Evolutionary conservation across 129 eudicot species (phyloP).

Genomic region (Chrysanthemum makinoi): DNA sequence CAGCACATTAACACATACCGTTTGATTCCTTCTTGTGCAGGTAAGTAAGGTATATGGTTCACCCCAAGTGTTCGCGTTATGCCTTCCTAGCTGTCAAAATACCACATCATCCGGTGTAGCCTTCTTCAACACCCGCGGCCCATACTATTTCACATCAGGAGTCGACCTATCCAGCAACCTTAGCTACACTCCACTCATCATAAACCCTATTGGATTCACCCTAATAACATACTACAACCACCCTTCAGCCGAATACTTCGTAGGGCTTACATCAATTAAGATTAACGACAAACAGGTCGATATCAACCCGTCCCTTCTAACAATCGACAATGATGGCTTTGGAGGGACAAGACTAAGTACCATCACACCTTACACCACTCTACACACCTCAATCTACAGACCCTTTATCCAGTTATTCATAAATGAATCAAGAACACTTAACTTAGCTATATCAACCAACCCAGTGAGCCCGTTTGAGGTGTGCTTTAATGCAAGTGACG

Average conservation of each 20-base stretch:
- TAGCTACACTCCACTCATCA: slow-evolving; percentile 37
- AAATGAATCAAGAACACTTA: slow-evolving; percentile 31
- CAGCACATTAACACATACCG: background rate
- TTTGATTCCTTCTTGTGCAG: slow-evolving; percentile 18
- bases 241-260: slow-evolving; percentile 46
- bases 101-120: slow-evolving; percentile 24
- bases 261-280: slow-evolving; percentile 39
- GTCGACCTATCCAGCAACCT: slow-evolving; percentile 42
- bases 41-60: slow-evolving; percentile 33
- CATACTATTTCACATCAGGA: slow-evolving; percentile 38
- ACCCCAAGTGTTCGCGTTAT: slow-evolving; percentile 31
- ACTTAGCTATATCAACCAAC: slow-evolving; percentile 19
- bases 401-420: slow-evolving; percentile 33
- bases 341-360: slow-evolving; percentile 58
- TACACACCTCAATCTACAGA: slow-evolving; percentile 40
- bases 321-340: slow-evolving; percentile 21
- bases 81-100: slow-evolving; percentile 30
- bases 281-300: slow-evolving; percentile 32
- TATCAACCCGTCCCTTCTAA: slow-evolving; percentile 27
- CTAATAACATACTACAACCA: slow-evolving; percentile 14
- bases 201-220: slow-evolving; percentile 36
- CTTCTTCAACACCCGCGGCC: slow-evolving; percentile 44
- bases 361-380: slow-evolving; percentile 31
- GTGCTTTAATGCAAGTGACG: slow-evolving; percentile 30
- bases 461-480: slow-evolving; percentile 35